Conservation (phyloP, 441 rosid species). For the California macrophylla region DNA sequence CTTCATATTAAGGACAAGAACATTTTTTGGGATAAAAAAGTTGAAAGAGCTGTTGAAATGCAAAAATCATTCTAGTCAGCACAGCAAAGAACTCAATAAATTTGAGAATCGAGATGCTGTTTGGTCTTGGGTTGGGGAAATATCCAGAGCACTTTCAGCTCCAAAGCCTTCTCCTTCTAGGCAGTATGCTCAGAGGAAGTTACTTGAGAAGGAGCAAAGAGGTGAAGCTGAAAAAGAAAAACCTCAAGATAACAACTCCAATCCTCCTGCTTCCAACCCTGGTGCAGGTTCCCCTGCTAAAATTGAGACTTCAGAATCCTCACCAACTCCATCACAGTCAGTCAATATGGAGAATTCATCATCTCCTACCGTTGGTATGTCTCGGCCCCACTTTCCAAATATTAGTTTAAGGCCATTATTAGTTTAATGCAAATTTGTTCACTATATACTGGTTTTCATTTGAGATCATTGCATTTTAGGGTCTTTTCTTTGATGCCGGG, state of each 20-base stretch:
- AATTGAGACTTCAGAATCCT: slow-evolving; percentile 34
- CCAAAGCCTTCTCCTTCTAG: slow-evolving; percentile 94
- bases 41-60: neutral
- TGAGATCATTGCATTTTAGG: neutral
- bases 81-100: neutral
- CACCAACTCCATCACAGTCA: slow-evolving; percentile 42
- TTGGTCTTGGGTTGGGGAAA: slow-evolving; percentile 90
- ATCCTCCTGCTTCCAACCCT: slow-evolving; percentile 16
- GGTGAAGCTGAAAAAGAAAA: slow-evolving; percentile 33
- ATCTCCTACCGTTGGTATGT: slow-evolving; percentile 52
- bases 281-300: slow-evolving; percentile 37
- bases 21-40: neutral
- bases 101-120: slow-evolving; percentile 86
- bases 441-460: neutral
- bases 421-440: slow-evolving; percentile 2
- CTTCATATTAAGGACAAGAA: neutral
- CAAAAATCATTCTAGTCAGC: neutral
- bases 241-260: slow-evolving; percentile 14
- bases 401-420: slow-evolving; percentile 10
- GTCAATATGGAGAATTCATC: slow-evolving; percentile 38
- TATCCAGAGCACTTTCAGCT: slow-evolving; percentile 87
- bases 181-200: slow-evolving; percentile 77
- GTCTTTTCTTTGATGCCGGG: neutral
- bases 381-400: slow-evolving; percentile 15
- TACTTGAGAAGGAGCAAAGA: slow-evolving; percentile 60